Evolutionary conservation across 139 green algal genomes (phyloP), one percentile per base, ranked within the genome.

Genomic region (Pleodorina starrii): DNA sequence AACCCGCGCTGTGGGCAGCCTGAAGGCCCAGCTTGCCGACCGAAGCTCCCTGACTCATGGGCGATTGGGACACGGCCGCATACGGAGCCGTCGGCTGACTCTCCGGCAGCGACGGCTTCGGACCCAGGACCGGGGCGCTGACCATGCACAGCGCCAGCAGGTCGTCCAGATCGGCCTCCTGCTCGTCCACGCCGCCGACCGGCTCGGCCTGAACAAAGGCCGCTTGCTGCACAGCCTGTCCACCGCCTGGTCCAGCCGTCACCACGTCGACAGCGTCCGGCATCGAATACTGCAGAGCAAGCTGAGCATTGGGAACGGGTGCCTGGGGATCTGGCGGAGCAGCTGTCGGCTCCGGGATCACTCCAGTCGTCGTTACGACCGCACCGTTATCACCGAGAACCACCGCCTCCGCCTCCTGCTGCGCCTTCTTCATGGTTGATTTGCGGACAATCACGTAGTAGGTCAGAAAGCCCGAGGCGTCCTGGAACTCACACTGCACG

Each of bases 111-210:
- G 35, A 36, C 63, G 63, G 54, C 54, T 66, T 66, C 54, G 29
- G 54, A 25, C 29, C 54, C 54, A 25, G 54, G 11, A 44, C 36
- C 68, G 68, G 68, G 17, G 68, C 40, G 27, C 76, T 27, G 3
- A 35, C 76, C 46, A 69, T 19, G 76, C 76, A 84, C 6, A 84
- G 76, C 7, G 76, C 76, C 17, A 84, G 35, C 2, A 85, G 78
- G 36, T 85, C 78, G 35, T 38, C 40, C 38, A 85, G 54, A 16
- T 85, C 78, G 4, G 46, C 44, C 2, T 43, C 74, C 29, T 73
- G 63, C 27, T 36, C 63, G 35, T 35, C 63, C n/a, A 36, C 21
- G 27, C 11, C 63, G 32, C 2, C 11, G 27, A 35, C 32, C n/a
- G 32, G 21, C 11, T 73, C 29, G 29, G 54, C 21, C 7, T 12